Percentiles rank a stretch among this genome's conserved stretches.
Evolutionary conservation across 169 alveolate species (phyloP).

Genomic region (Perkinsus olseni): DNA sequence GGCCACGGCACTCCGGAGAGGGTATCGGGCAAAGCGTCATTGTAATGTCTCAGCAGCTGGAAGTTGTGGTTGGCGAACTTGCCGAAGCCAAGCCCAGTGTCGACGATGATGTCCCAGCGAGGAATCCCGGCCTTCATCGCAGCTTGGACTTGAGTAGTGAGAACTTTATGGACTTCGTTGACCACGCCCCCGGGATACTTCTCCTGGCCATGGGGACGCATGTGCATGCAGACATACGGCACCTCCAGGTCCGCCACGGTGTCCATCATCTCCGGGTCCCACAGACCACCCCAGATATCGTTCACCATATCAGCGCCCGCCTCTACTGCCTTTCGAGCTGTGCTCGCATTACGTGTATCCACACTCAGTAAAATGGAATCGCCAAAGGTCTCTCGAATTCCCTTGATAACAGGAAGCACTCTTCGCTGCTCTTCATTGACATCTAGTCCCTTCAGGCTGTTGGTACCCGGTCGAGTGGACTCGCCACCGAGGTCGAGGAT

Average conservation of each 20-base stretch:
- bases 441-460: not conserved
- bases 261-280: not conserved
- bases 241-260: not conserved
- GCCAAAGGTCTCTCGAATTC: not conserved
- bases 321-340: conserved; percentile 13
- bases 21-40: not conserved
- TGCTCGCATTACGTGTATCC: conserved; percentile 18
- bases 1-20: not conserved
- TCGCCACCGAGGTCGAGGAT: conserved; percentile 29
- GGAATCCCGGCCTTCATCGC: conserved; percentile 13
- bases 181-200: not conserved
- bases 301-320: conserved; percentile 27
- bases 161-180: not conserved
- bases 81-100: conserved; percentile 25
- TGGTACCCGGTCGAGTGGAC: conserved; percentile 12
- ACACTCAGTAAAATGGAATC: conserved; percentile 4
- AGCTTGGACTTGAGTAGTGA: not conserved
- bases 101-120: conserved; percentile 20
- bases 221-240: conserved; percentile 14
- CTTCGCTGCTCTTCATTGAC: conserved; percentile 12
- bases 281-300: conserved; percentile 17
- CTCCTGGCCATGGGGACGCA: not conserved
- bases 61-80: conserved; percentile 10
- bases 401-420: conserved; percentile 14
- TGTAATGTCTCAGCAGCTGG: not conserved